A percentile compares a stretch with the other conserved stretches of the same genome.
These are phyloP conservation scores for Colletotrichum ledebouriae DNA, from an alignment of 2,329 filamentous ascomycete genomes.

Conservation along the genomic window DNA sequence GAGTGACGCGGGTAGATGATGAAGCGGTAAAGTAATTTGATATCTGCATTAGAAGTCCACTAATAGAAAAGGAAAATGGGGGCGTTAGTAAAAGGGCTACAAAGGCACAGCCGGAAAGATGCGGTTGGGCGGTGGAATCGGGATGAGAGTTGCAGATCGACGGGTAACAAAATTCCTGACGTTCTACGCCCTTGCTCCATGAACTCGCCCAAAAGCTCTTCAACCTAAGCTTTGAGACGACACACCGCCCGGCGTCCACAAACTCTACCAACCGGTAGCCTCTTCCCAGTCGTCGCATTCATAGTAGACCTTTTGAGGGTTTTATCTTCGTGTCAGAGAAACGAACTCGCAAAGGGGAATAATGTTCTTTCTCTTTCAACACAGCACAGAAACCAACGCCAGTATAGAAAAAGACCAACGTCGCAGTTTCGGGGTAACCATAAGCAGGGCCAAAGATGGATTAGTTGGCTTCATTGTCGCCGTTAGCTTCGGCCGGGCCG, in stretches of 20 bases:
- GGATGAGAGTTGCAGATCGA: conserved; percentile 40
- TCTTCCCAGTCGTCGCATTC: conserved; percentile 43
- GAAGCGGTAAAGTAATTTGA: conserved; percentile 60
- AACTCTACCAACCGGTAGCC: conserved; percentile 38
- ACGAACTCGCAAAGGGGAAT: conserved; percentile 57
- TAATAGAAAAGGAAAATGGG: conserved; percentile 64
- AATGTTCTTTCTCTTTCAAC: conserved; percentile 59
- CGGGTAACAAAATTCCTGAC: conserved; percentile 24
- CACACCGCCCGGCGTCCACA: conserved; percentile 38
- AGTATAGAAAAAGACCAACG: conserved; percentile 61
- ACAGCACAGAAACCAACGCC: conserved; percentile 63
- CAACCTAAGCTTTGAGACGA: conserved; percentile 23
- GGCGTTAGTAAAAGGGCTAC: conserved; percentile 47
- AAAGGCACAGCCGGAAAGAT: conserved; percentile 42
- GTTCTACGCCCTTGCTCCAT: conserved; percentile 6
- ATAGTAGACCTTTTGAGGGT: conserved; percentile 45
- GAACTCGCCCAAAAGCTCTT: conserved; percentile 27
- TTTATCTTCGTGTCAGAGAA: conserved; percentile 53
- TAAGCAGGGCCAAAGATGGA: conserved; percentile 41
- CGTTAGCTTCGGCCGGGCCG: conserved; percentile 64
- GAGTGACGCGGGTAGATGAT: conserved; percentile 1
- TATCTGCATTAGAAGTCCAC: conserved; percentile 75
- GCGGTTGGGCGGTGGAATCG: conserved; percentile 26
- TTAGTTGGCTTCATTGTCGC: conserved; percentile 67
- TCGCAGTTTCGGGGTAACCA: conserved; percentile 53